These are phyloP conservation scores for Elaeagnus macrophylla DNA, from an alignment of 306 rosid genomes.

Conservation along the genomic window DNA sequence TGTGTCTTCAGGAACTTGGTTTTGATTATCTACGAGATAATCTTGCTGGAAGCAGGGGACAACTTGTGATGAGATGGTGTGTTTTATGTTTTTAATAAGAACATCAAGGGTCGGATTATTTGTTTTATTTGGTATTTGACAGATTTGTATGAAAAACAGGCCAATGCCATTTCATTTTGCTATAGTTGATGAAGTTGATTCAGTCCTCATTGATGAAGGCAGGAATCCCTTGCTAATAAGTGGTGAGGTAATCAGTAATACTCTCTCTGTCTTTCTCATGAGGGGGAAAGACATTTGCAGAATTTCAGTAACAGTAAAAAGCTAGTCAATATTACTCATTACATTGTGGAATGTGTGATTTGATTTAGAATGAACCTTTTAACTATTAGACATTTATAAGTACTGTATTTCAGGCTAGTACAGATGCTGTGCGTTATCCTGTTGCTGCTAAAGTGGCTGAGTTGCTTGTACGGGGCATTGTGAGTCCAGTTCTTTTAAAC, in stretches of 20 bases:
- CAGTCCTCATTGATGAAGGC: slow-evolving; percentile 94
- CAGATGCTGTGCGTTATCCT: slow-evolving; percentile 92
- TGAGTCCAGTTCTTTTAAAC: slow-evolving; percentile 34
- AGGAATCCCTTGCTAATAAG: slow-evolving; percentile 94
- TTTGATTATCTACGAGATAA: slow-evolving; percentile 94
- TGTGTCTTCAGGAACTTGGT: slow-evolving; percentile 72
- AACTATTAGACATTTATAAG: neutral
- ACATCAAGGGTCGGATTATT: neutral
- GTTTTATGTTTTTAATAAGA: slow-evolving; percentile 8
- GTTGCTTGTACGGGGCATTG: slow-evolving; percentile 61
- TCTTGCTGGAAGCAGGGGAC: slow-evolving; percentile 75
- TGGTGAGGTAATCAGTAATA: slow-evolving; percentile 58
- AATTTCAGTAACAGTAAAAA: slow-evolving; percentile 12
- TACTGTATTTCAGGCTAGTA: slow-evolving; percentile 52
- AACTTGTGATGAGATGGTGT: slow-evolving; percentile 98
- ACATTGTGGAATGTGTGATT: neutral
- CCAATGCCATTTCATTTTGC: slow-evolving; percentile 97
- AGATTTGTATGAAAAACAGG: slow-evolving; percentile 40
- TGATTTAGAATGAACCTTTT: neutral
- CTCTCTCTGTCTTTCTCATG: neutral
- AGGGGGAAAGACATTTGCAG: slow-evolving; percentile 11
- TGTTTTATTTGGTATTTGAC: slow-evolving; percentile 7
- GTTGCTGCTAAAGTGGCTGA: slow-evolving; percentile 98
- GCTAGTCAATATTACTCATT: neutral
- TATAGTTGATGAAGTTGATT: slow-evolving; percentile 96